Evolutionary conservation across 805 yeast species (phyloP).

Genomic region (Cyberlindnera maclurae): DNA sequence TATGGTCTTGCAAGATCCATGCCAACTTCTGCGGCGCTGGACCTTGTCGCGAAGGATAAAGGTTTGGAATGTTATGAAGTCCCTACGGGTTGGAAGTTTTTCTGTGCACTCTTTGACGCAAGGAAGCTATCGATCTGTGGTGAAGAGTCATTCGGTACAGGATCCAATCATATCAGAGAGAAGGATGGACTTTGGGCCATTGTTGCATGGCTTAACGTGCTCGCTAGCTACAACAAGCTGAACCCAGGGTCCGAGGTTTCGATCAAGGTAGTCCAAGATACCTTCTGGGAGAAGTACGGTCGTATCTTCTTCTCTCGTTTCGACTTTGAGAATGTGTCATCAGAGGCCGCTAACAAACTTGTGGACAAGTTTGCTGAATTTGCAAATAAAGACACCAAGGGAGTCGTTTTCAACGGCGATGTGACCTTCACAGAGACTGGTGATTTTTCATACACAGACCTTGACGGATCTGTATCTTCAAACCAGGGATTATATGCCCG

Average conservation of each 20-base stretch:
- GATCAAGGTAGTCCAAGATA: slow-evolving; percentile 70
- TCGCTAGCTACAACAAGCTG: slow-evolving; percentile 70
- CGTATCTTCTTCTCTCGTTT: slow-evolving; percentile 96
- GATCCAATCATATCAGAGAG: slow-evolving; percentile 94
- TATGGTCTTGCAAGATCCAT: slow-evolving; percentile 93
- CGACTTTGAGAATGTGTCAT: slow-evolving; percentile 79
- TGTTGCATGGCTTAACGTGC: slow-evolving; percentile 92
- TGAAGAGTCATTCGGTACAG: slow-evolving; percentile 97
- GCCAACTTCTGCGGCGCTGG: slow-evolving; percentile 96
- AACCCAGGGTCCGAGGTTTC: slow-evolving; percentile 54
- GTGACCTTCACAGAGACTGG: slow-evolving; percentile 67
- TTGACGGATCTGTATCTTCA: slow-evolving; percentile 83
- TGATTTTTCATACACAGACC: slow-evolving; percentile 86
- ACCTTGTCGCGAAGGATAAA: slow-evolving; percentile 76
- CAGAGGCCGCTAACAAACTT: slow-evolving; percentile 68
- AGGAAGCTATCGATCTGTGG: slow-evolving; percentile 94
- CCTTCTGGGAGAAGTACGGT: slow-evolving; percentile 90
- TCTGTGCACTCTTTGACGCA: slow-evolving; percentile 92
- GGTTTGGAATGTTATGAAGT: slow-evolving; percentile 82
- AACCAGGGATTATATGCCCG: slow-evolving; percentile 88
- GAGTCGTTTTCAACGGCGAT: slow-evolving; percentile 40
- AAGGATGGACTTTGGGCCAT: slow-evolving; percentile 98
- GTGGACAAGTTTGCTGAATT: slow-evolving; percentile 43
- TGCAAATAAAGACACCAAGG: slow-evolving; percentile 32
- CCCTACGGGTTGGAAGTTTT: slow-evolving; percentile 98